These are phyloP conservation scores for Lipomyces chichibuensis DNA, from an alignment of 805 yeast species.

Conservation along the genomic window DNA sequence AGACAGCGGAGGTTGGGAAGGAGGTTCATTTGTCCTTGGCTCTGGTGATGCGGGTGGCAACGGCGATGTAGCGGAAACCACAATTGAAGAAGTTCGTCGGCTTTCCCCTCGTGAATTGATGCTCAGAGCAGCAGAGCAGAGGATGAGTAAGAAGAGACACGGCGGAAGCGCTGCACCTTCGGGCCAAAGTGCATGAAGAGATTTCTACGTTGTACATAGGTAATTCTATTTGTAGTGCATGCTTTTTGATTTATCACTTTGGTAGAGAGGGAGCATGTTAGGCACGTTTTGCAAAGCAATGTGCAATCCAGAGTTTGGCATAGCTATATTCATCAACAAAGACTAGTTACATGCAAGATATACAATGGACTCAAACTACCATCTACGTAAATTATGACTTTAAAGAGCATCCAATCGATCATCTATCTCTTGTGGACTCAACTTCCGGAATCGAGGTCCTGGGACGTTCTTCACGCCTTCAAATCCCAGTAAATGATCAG, in stretches of 20 bases:
- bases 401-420: conserved; percentile 92
- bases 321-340: background rate
- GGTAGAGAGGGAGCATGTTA: background rate
- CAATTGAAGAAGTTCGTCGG: conserved; percentile 10
- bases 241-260: background rate
- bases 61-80: background rate
- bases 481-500: conserved; percentile 79
- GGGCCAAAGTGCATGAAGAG: background rate
- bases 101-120: conserved; percentile 26
- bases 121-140: conserved; percentile 24
- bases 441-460: conserved; percentile 89
- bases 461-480: conserved; percentile 72
- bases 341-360: background rate
- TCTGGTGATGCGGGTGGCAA: conserved; percentile 16
- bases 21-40: conserved; percentile 32
- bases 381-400: conserved; percentile 13
- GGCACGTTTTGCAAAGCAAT: background rate
- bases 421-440: conserved; percentile 87
- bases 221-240: too few species aligned
- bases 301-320: background rate
- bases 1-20: conserved; percentile 31
- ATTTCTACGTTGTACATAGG: background rate
- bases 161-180: background rate
- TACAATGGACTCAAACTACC: background rate
- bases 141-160: conserved; percentile 4